Evolutionary conservation across 805 yeast species (phyloP).

Genomic region (Candida easanensis): DNA sequence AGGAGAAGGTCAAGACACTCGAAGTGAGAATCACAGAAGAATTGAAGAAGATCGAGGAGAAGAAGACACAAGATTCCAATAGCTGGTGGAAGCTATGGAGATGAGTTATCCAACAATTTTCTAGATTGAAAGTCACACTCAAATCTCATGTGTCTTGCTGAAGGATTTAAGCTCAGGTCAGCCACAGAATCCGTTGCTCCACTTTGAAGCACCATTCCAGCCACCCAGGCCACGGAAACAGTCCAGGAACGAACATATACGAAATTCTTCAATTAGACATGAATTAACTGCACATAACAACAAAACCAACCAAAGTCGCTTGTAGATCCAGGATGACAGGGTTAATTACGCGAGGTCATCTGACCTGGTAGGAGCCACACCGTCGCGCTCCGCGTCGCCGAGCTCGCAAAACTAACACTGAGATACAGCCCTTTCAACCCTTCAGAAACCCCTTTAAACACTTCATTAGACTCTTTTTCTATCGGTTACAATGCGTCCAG

Average conservation of each 20-base stretch:
- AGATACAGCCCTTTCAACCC: neutral
- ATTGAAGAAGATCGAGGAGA: conserved; percentile 3
- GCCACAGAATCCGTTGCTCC: too few relatives aligned
- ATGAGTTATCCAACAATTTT: too few relatives aligned
- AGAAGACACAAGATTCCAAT: neutral
- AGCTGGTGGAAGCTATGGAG: conserved; percentile 4
- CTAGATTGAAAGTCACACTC: too few relatives aligned
- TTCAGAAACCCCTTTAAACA: neutral
- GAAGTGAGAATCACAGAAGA: conserved; percentile 7
- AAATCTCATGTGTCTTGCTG: too few relatives aligned
- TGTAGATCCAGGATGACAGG: too few relatives aligned
- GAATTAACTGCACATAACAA: too few relatives aligned
- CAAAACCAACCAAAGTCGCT: too few relatives aligned
- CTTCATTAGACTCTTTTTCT: neutral
- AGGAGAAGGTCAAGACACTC: conserved; percentile 11
- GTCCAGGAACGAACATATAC: too few relatives aligned
- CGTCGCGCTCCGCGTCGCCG: conserved; percentile 1
- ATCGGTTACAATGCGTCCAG: neutral
- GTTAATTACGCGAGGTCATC: conserved; percentile 1
- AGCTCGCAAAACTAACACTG: conserved; percentile 1
- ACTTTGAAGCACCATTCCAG: too few relatives aligned
- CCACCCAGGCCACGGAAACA: too few relatives aligned
- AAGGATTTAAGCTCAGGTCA: too few relatives aligned
- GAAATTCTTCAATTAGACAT: too few relatives aligned
- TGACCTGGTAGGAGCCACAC: conserved; percentile 4